These are phyloP conservation scores for Scutellaria barbata DNA, from an alignment of 257 asterid species.

Conservation along the genomic window DNA sequence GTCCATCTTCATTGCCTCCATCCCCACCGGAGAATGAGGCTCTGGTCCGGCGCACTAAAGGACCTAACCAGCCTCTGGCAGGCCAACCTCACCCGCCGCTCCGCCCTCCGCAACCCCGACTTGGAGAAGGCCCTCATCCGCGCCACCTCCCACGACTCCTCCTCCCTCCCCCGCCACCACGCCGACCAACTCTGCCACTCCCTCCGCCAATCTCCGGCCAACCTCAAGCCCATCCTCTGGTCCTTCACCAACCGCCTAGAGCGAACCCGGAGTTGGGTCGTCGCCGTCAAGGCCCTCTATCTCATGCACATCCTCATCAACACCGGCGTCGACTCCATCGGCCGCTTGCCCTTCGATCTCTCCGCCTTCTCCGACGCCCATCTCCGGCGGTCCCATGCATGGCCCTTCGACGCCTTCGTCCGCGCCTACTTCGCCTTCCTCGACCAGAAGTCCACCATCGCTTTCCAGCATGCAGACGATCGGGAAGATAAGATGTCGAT, in stretches of 20 bases:
- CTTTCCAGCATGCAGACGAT: slow-evolving; percentile 39
- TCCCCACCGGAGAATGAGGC: slow-evolving; percentile 68
- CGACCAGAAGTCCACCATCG: slow-evolving; percentile 64
- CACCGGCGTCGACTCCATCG: slow-evolving; percentile 50
- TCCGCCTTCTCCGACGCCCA: slow-evolving; percentile 65
- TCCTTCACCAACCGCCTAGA: slow-evolving; percentile 66
- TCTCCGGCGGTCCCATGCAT: slow-evolving; percentile 35
- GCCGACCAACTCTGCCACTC: slow-evolving; percentile 60
- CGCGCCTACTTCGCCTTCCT: slow-evolving; percentile 75
- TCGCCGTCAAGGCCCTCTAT: slow-evolving; percentile 73
- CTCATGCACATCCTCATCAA: slow-evolving; percentile 67
- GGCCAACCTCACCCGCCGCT: slow-evolving; percentile 59
- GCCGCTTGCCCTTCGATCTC: slow-evolving; percentile 82
- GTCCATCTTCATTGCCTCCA: neutral
- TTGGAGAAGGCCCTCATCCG: slow-evolving; percentile 73
- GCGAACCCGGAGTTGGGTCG: slow-evolving; percentile 62
- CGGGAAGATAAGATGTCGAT: slow-evolving; percentile 22
- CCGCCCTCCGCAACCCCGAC: slow-evolving; percentile 77
- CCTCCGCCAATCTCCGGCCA: slow-evolving; percentile 69
- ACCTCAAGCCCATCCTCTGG: slow-evolving; percentile 69
- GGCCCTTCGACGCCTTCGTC: slow-evolving; percentile 64
- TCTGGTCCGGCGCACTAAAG: slow-evolving; percentile 73
- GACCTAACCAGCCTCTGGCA: slow-evolving; percentile 74
- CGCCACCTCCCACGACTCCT: slow-evolving; percentile 72
- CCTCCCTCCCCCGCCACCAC: slow-evolving; percentile 46